Evolutionary conservation across 2,329 filamentous ascomycete genomes (phyloP), one percentile per base, ranked within the genome.

Genomic region (Fusarium austroafricanum): DNA sequence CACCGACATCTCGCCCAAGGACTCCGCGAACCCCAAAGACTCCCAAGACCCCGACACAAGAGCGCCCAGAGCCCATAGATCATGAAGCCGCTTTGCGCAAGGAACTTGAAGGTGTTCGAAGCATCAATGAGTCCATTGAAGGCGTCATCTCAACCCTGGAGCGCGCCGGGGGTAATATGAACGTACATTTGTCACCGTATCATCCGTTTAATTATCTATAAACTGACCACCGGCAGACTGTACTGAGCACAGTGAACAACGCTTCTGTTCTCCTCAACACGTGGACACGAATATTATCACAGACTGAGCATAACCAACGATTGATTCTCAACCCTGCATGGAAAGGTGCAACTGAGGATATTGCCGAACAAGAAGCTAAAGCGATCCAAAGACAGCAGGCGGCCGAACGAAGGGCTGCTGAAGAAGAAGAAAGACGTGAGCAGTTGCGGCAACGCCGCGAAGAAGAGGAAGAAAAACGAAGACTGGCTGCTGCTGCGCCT

Each of bases 241-340:
- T 98, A 35, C 91, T 91, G 54, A 87, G 87, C 65, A 97, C 96
- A 5, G 94, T 98, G 40, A 87, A 87, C 70, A 95, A 94, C 55
- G 94, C 96, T 5, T 96, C 94, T 15, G 92, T 92, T 2, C 87
- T 99, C 15, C 89, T 99, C 31, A 94, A 96, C 73, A 97, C 94
- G 17, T 99, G 95, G 95, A 97, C 94, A 10, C 90, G 94, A 52
- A 97, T 99, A 70, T 87, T 99, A 14, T 96, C 93, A 9, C 96
- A 99, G 79, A 97, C 96, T 6, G 96, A 99, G 80, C 96, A 99
- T 80, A 98, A 97, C 76, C 94, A 98, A 78, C 90, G 96, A 23
- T 83, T 99, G 50, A 90, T 99, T 43, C 85, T 98, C 44, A 92
- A 97, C 75, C 92, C 93, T 3, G 84, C 89, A 60, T 99, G 95